phyloP scores from a whole-genome alignment of 257 asterid genomes.

The Handroanthus guayacan region DNA sequence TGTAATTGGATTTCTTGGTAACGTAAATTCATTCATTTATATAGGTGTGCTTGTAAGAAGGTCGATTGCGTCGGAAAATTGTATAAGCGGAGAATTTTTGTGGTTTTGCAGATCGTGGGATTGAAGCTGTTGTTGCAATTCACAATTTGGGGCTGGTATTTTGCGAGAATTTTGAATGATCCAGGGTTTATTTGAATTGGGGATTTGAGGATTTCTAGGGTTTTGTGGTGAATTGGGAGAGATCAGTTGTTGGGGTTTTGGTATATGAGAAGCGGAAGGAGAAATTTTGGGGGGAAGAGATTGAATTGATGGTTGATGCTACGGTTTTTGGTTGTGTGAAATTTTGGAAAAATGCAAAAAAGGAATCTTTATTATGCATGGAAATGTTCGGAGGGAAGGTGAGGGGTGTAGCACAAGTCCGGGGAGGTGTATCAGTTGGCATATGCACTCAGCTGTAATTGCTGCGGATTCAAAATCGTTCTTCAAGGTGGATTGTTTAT shows the following conservation, averaged over 20 bases:
- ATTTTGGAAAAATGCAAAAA: slow-evolving; percentile 34
- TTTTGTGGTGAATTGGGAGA: background rate
- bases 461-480: background rate
- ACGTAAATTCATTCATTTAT: background rate
- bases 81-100: slow-evolving; percentile 13
- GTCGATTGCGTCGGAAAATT: slow-evolving; percentile 35
- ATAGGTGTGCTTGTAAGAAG: background rate
- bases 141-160: background rate
- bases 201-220: slow-evolving; percentile 33
- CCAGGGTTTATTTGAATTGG: slow-evolving; percentile 23
- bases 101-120: slow-evolving; percentile 38
- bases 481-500: slow-evolving; percentile 2
- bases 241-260: slow-evolving; percentile 31
- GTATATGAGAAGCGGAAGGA: slow-evolving; percentile 16
- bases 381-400: slow-evolving; percentile 43
- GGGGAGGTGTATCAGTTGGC: slow-evolving; percentile 27
- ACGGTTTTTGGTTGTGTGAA: slow-evolving; percentile 11
- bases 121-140: slow-evolving; percentile 30
- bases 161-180: slow-evolving; percentile 16
- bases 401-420: slow-evolving; percentile 30
- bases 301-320: slow-evolving; percentile 22
- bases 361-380: slow-evolving; percentile 36
- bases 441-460: slow-evolving; percentile 33
- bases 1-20: background rate
- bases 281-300: slow-evolving; percentile 1